Evolutionary conservation across 768 basidiomycete species (phyloP).

Genomic region (Mycena polygramma): DNA sequence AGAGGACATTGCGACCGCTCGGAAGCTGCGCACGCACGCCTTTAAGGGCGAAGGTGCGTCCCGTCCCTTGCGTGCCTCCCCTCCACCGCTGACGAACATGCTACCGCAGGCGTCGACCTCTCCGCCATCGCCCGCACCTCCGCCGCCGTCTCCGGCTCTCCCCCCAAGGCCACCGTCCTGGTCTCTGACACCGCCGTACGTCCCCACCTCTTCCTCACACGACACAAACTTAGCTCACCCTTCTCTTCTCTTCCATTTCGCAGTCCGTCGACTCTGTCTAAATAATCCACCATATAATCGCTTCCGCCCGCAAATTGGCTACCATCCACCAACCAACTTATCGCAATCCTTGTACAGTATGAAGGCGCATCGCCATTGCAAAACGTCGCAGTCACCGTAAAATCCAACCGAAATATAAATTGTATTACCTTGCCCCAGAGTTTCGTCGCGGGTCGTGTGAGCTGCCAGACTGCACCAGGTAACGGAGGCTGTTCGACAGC

Average conservation of each 20-base stretch:
- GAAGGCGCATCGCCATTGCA: neutral
- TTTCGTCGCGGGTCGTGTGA: neutral
- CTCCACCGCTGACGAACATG: neutral
- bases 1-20: conserved; percentile 56
- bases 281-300: conserved; percentile 29
- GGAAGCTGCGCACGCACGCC: conserved; percentile 79
- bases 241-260: neutral
- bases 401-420: conserved; percentile 19
- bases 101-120: conserved; percentile 65
- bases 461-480: too few relatives aligned
- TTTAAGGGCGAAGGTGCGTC: conserved; percentile 62
- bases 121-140: conserved; percentile 88
- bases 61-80: neutral
- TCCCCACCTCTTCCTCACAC: neutral
- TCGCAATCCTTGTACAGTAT: conserved; percentile 20
- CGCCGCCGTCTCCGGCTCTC: conserved; percentile 73
- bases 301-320: neutral
- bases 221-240: neutral
- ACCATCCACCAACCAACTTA: neutral
- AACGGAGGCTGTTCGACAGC: neutral
- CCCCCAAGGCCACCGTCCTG: conserved; percentile 40
- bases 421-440: conserved; percentile 12
- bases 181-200: conserved; percentile 13
- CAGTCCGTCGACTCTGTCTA: conserved; percentile 21
- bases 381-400: conserved; percentile 9